Evolutionary conservation across 306 rosid species (phyloP), one percentile per base, ranked within the genome.

Genomic region (Trifolium fragiferum): DNA sequence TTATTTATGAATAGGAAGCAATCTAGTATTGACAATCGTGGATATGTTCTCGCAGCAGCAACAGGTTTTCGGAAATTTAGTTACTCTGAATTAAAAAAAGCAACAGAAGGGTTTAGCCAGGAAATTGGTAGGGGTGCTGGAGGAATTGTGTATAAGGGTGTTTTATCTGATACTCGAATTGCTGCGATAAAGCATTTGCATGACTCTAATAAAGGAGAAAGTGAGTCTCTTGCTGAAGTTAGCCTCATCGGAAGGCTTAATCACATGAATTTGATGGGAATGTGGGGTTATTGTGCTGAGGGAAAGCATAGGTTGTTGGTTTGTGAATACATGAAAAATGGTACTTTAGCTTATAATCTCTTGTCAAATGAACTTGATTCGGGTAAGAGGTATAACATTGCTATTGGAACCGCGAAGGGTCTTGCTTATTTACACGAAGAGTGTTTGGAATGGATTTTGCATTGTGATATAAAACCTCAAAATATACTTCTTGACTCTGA

Each of bases 361-460:
- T 19, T 30, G 3, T 53, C 60, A 10, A 53, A 53, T 19, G 5
- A 9, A 19, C 60, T 53, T 53, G 73, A 49, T 47, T 76, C 68
- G 80, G 8, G 25, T 8, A 54, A 71, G n/a, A 71, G 76, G 53
- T 71, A 55, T 71, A 21, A 23, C 37, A 71, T 72, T 14, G 76
- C 76, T 14, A 14, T 72, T 0, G 89, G 91, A 20, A 82, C 82
- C 0, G 89, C 91, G 5, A 87, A 76, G 30, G 87, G 87, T 8
- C 68, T 84, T 5, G 84, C 89, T 8, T 87, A 88, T 69, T 21
- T 88, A 35, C 89, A 86, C 44, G 90, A 88, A 61, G 90, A 86
- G 37, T 88, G 90, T 57, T 78, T 82, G 74, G 93, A 88, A 38
- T 88, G 90, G 93, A 46, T 86, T 75, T 58, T 88, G 37, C 93